Percentiles rank a stretch among this genome's conserved stretches.
Conservation (phyloP, 2,329 filamentous ascomycete species). For the Didymella lethalis region DNA sequence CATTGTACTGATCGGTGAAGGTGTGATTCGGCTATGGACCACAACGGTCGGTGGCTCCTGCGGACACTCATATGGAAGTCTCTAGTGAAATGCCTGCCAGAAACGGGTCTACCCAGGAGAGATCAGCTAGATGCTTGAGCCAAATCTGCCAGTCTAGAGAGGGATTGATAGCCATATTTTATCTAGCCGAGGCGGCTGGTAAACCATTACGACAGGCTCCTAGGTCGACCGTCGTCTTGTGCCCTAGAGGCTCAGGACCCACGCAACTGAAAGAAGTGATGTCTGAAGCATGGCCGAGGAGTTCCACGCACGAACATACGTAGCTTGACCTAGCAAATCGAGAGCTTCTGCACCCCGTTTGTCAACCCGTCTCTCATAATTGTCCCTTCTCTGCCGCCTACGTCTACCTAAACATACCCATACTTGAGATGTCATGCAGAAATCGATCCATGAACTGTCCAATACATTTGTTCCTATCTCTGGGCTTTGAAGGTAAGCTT, state of each 20-base stretch:
- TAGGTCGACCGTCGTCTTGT: constrained; percentile 4
- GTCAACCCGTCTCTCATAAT: not conserved
- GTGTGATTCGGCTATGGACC: not conserved
- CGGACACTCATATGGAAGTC: constrained; percentile 3
- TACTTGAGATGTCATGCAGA: not conserved
- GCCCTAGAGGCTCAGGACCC: not conserved
- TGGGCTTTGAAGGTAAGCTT: not conserved
- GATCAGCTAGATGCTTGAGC: not conserved
- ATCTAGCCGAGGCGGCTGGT: not conserved
- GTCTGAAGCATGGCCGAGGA: not conserved
- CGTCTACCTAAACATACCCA: not conserved
- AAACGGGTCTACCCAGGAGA: no score
- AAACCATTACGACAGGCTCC: not conserved
- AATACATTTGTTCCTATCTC: not conserved
- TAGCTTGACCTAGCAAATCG: not conserved
- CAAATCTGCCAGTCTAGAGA: not conserved
- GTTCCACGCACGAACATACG: not conserved
- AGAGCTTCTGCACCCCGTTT: not conserved
- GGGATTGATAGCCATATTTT: not conserved
- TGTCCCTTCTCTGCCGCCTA: not conserved
- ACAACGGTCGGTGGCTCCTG: not conserved
- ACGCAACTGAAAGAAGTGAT: not conserved
- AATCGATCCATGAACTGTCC: not conserved
- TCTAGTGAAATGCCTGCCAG: not conserved
- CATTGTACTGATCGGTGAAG: constrained; percentile 17